A percentile compares a stretch with the other conserved stretches of the same genome.
Conservation (phyloP, 306 rosid genomes). For the Gleditsia sinensis region DNA sequence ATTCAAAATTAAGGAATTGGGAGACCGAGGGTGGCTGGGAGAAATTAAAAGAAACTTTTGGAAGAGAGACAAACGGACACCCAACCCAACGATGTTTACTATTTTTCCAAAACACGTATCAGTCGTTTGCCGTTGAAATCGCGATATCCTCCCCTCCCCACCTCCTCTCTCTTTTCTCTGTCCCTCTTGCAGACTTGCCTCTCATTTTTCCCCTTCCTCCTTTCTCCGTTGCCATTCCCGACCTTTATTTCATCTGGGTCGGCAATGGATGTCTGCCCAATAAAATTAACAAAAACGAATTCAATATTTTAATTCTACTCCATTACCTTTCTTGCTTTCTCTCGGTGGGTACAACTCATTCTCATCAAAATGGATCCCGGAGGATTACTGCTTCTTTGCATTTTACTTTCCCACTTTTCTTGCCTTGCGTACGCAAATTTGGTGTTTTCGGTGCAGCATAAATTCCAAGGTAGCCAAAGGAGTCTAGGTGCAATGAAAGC, state of each 20-base stretch:
- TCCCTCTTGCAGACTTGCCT: background rate
- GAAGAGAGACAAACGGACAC: background rate
- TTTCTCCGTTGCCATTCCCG: conserved; percentile 29
- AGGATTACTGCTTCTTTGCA: conserved; percentile 27
- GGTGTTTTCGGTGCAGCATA: conserved; percentile 62
- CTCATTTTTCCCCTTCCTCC: background rate
- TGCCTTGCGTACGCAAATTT: conserved; percentile 49
- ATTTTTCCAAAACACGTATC: conserved; percentile 25
- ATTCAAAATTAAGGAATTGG: too few relatives aligned
- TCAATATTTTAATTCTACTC: background rate
- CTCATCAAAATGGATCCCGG: conserved; percentile 51
- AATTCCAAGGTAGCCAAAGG: conserved; percentile 53
- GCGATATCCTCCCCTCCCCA: conserved; percentile 42
- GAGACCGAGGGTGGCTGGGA: too few relatives aligned
- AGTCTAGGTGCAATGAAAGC: conserved; percentile 55
- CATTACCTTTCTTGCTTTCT: background rate
- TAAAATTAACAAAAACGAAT: background rate
- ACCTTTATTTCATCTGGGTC: conserved; percentile 33
- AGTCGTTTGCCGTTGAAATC: conserved; percentile 46
- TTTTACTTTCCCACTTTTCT: conserved; percentile 30
- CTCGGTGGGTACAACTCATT: background rate
- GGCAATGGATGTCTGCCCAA: conserved; percentile 22
- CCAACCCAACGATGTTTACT: background rate
- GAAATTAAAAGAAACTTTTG: background rate
- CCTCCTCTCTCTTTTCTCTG: background rate